These are phyloP conservation scores for Trebouxia sp. DNA, from an alignment of 139 green algal genomes.

Conservation along the genomic window DNA sequence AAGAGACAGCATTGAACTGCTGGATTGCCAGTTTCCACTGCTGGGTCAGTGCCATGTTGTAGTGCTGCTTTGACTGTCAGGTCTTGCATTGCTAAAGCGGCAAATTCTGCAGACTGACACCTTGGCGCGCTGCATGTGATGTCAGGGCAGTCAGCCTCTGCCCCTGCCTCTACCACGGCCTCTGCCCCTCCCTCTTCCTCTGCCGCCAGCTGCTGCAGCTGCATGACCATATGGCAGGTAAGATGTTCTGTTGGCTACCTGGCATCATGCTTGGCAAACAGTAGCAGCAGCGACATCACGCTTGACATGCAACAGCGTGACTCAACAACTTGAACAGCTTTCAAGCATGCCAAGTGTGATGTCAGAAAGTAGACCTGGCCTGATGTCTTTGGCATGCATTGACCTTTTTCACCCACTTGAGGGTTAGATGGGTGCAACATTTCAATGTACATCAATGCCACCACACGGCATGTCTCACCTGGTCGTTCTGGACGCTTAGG, in stretches of 20 bases:
- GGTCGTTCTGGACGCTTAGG: slow-evolving; percentile 70
- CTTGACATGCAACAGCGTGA: background rate
- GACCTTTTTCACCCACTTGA: background rate
- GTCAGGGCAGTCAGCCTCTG: background rate
- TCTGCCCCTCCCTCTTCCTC: slow-evolving; percentile 25
- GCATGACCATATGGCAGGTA: background rate
- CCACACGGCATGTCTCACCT: background rate
- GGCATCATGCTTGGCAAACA: background rate
- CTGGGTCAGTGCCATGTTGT: too few relatives aligned
- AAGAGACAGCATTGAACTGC: too few relatives aligned
- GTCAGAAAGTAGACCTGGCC: background rate
- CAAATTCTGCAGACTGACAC: too few relatives aligned
- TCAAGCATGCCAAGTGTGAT: background rate
- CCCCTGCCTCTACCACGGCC: slow-evolving; percentile 29
- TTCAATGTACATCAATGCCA: background rate
- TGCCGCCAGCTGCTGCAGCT: slow-evolving; percentile 16
- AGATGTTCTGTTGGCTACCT: background rate
- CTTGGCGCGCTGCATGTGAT: too few relatives aligned
- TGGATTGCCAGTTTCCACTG: too few relatives aligned
- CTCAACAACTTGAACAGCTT: background rate
- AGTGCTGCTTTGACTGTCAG: too few relatives aligned
- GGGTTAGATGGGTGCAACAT: background rate
- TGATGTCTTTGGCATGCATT: background rate
- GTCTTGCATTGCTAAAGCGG: too few relatives aligned
- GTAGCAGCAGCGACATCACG: background rate